These are phyloP conservation scores for Penicillium sp. DNA, from an alignment of 2,329 filamentous ascomycete species.

Conservation along the genomic window DNA sequence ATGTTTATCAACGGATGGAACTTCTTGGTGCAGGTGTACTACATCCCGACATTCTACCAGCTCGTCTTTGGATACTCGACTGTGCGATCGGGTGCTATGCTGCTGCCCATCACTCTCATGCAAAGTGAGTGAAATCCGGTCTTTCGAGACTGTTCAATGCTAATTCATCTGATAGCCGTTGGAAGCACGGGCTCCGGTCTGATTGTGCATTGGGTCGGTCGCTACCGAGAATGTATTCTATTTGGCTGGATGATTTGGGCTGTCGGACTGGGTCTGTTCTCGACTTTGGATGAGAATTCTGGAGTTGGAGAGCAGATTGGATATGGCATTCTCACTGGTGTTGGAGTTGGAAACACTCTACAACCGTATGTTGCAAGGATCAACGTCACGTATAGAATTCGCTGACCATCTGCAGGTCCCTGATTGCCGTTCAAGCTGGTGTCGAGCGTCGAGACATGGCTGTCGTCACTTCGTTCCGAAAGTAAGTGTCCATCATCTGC, in stretches of 20 bases:
- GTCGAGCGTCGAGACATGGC: constrained; percentile 39
- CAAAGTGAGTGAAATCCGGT: constrained; percentile 33
- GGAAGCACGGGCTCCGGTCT: constrained; percentile 50
- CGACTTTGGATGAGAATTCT: constrained; percentile 46
- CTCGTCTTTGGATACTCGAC: constrained; percentile 46
- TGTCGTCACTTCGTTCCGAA: constrained; percentile 36
- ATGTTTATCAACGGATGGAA: constrained; percentile 58
- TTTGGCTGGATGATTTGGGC: constrained; percentile 51
- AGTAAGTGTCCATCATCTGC: constrained; percentile 18
- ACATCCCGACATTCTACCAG: constrained; percentile 57
- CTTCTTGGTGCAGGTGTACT: constrained; percentile 56
- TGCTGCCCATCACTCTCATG: constrained; percentile 46
- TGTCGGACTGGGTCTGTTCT: constrained; percentile 49
- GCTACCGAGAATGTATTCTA: constrained; percentile 51
- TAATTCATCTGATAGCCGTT: constrained; percentile 43
- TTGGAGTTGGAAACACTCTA: constrained; percentile 50
- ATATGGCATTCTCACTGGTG: constrained; percentile 49
- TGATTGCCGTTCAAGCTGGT: constrained; percentile 39
- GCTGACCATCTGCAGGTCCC: constrained; percentile 15
- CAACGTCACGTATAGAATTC: neutral
- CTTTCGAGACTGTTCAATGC: constrained; percentile 15
- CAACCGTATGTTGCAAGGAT: constrained; percentile 37
- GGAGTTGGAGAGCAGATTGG: constrained; percentile 51
- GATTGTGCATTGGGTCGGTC: constrained; percentile 49
- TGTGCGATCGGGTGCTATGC: constrained; percentile 46